A percentile compares a stretch with the other conserved stretches of the same genome.
phyloP scores from a whole-genome alignment of 192 early-diverging fungal genomes.

The Coemansia sp. region DNA sequence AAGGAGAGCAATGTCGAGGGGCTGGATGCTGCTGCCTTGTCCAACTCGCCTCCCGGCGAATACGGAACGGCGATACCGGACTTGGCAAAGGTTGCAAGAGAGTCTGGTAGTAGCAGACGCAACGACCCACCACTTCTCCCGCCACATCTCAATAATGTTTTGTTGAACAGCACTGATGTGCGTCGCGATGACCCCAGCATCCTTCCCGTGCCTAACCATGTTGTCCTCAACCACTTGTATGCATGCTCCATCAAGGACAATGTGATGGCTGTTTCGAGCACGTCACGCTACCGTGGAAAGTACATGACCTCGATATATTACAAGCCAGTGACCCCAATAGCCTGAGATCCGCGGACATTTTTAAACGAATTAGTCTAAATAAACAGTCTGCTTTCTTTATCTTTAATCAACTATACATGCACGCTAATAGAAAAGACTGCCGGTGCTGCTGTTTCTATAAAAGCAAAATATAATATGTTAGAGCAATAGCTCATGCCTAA shows the following conservation, averaged over 20 bases:
- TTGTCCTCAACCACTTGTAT: conserved; percentile 93
- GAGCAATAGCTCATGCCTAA: background rate
- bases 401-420: background rate
- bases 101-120: conserved; percentile 33
- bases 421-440: background rate
- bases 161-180: conserved; percentile 74
- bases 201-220: conserved; percentile 88
- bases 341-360: background rate
- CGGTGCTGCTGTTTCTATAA: too few relatives aligned
- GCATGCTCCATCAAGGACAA: conserved; percentile 94
- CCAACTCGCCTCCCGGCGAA: conserved; percentile 64
- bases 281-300: conserved; percentile 93
- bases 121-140: conserved; percentile 84
- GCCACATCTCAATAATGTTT: conserved; percentile 88
- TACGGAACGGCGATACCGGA: conserved; percentile 64
- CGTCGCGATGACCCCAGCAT: conserved; percentile 77
- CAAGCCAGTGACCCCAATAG: conserved; percentile 38
- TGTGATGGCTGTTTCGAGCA: conserved; percentile 90
- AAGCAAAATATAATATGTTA: too few relatives aligned
- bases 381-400: too few relatives aligned
- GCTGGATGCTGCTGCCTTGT: conserved; percentile 47
- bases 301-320: conserved; percentile 58
- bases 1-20: conserved; percentile 55
- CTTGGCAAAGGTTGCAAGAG: conserved; percentile 41
- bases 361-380: too few relatives aligned